These are phyloP conservation scores for Coemansia sp. DNA, from an alignment of 192 early-diverging fungal genomes.

Conservation along the genomic window DNA sequence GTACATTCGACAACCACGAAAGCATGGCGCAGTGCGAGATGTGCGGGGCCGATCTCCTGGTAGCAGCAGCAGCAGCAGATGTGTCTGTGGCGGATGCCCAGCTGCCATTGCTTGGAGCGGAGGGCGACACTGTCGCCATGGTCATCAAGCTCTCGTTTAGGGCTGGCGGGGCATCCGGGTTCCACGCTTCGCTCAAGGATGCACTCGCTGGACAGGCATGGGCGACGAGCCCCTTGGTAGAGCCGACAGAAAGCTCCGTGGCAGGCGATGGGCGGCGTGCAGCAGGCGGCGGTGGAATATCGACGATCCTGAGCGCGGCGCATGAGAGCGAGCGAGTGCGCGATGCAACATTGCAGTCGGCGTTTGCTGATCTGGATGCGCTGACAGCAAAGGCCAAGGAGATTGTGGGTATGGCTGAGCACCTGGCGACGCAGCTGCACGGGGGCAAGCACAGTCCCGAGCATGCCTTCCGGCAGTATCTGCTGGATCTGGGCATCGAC, in stretches of 20 bases:
- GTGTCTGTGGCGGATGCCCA: conserved; percentile 5
- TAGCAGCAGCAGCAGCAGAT: not conserved
- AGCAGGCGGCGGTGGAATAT: conserved; percentile 26
- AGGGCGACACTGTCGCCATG: not conserved
- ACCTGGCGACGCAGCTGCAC: conserved; percentile 55
- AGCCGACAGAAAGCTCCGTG: not conserved
- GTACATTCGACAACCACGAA: conserved; percentile 89
- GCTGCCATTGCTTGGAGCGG: conserved; percentile 23
- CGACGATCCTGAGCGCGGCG: conserved; percentile 57
- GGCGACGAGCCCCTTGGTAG: conserved; percentile 39
- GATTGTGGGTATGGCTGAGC: conserved; percentile 72
- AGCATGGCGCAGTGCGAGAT: conserved; percentile 83
- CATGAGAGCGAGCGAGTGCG: conserved; percentile 67
- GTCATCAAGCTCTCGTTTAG: conserved; percentile 81
- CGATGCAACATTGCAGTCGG: conserved; percentile 72
- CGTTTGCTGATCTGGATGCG: conserved; percentile 88
- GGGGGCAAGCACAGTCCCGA: conserved; percentile 22
- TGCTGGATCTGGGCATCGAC: conserved; percentile 88
- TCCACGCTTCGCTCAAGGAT: conserved; percentile 65
- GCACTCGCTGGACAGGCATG: conserved; percentile 65
- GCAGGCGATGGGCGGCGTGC: not conserved
- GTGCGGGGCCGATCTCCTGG: conserved; percentile 70
- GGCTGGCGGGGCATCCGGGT: conserved; percentile 65
- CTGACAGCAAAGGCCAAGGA: conserved; percentile 87
- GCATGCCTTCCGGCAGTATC: conserved; percentile 58